Base-by-base conservation (phyloP, 768 basidiomycete genomes). In the Scleroderma citrinum region DNA sequence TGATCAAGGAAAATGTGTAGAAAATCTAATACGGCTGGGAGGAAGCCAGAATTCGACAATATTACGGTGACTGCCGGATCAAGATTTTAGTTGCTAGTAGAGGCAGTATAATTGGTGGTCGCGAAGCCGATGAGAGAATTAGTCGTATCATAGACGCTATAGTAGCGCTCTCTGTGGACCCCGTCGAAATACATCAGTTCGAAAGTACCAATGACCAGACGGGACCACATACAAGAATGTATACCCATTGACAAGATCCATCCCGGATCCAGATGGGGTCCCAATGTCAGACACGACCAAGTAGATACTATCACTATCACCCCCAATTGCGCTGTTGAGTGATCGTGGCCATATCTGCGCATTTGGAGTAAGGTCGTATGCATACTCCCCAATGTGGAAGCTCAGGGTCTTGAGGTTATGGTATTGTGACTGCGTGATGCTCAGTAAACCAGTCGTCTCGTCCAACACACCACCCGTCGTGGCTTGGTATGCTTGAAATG, bases 81-180 rank as follows among this genome's bases (percentile, higher is more conserved):
- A n/a, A n/a, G n/a, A n/a, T n/a, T 35, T 46, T 34, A 63, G 40
- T 62, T 62, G 13, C n/a, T 6, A 1, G 1, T 39, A 1, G 53
- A 36, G 3, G 40, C 1, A 1, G 75, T 76, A 51, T 70, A 63
- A 0, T 32, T 0, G 0, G 73, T 74, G 32, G 41, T 60, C 1
- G 75, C 76, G 42, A 77, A 64, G 12, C 75, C 76, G 16, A 75
- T 59, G 7, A 49, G 68, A 19, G 41, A 44, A 53, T 75, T 72
- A 16, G 55, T 55, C 19, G 69, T 66, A 53, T 77, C 73, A 51
- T 57, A 75, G 13, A 76, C 60, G 46, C 64, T 65, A 52, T 76
- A 76, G 63, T 63, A 76, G 23, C 76, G 70, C 55, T 77, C 65
- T 4, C 64, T 62, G 19, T 42, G 4, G 26, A 17, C 17, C 20